A percentile compares a stretch with the other conserved stretches of the same genome.
phyloP scores from a whole-genome alignment of 2,329 filamentous ascomycete species.

The Cytospora mali region DNA sequence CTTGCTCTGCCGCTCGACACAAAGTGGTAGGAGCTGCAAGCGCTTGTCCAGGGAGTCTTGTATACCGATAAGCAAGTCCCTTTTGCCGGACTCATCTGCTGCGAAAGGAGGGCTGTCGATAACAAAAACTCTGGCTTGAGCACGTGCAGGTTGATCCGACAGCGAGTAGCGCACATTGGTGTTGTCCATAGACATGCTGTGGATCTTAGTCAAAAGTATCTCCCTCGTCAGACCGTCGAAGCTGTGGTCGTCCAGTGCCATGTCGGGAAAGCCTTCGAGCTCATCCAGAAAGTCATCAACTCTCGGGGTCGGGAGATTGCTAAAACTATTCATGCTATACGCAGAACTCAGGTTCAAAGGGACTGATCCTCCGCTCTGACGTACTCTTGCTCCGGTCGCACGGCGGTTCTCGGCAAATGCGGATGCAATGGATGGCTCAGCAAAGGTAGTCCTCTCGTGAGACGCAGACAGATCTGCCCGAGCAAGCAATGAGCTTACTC shows the following conservation, averaged over 20 bases:
- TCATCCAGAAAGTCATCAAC: constrained; percentile 72
- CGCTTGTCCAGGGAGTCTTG: constrained; percentile 69
- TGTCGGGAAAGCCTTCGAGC: constrained; percentile 69
- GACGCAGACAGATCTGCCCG: constrained; percentile 84
- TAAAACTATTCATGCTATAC: constrained; percentile 57
- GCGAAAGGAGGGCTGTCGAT: constrained; percentile 61
- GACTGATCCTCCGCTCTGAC: constrained; percentile 55
- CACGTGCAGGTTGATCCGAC: constrained; percentile 54
- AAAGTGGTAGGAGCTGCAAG: constrained; percentile 67
- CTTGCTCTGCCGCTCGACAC: constrained; percentile 50
- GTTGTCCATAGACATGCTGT: constrained; percentile 66
- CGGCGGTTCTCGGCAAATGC: constrained; percentile 54
- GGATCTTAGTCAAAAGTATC: constrained; percentile 71
- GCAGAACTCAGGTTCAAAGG: constrained; percentile 8
- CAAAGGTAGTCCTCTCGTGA: constrained; percentile 79
- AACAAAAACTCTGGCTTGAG: constrained; percentile 67
- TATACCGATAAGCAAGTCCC: constrained; percentile 67
- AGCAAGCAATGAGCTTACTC: constrained; percentile 89
- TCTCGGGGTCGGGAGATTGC: constrained; percentile 53
- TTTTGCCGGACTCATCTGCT: constrained; percentile 54
- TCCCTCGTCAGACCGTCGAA: constrained; percentile 73
- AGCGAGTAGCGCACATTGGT: constrained; percentile 63
- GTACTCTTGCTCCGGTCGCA: constrained; percentile 67
- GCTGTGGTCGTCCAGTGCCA: constrained; percentile 72
- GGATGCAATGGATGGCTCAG: constrained; percentile 59